These are phyloP conservation scores for Epichloe uncinata DNA, from an alignment of 2,329 filamentous ascomycete genomes.

Conservation along the genomic window DNA sequence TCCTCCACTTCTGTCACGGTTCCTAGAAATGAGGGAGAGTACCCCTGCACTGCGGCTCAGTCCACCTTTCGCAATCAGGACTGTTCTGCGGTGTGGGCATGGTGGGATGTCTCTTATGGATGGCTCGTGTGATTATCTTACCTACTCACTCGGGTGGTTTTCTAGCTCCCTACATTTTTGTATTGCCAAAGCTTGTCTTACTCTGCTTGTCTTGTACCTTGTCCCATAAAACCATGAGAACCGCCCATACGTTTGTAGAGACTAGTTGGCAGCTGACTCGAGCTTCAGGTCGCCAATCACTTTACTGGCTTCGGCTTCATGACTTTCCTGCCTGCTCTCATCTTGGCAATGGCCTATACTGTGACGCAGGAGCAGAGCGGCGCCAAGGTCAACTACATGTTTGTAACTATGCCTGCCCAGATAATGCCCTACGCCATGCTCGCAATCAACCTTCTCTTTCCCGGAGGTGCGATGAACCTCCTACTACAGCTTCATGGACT, in stretches of 20 bases:
- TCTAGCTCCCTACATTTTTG: conserved; percentile 47
- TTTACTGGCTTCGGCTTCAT: conserved; percentile 17
- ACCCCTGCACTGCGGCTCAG: conserved; percentile 49
- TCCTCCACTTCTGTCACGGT: conserved; percentile 61
- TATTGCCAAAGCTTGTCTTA: background rate
- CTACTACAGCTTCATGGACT: conserved; percentile 63
- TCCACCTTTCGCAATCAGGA: conserved; percentile 57
- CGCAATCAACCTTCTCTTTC: conserved; percentile 55
- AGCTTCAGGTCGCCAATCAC: conserved; percentile 18
- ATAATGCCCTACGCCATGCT: conserved; percentile 73
- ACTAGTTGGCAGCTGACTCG: conserved; percentile 8
- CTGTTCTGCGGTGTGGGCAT: conserved; percentile 54
- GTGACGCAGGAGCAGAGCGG: conserved; percentile 76
- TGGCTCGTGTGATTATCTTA: conserved; percentile 43
- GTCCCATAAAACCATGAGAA: background rate
- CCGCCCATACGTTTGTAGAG: background rate
- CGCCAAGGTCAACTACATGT: conserved; percentile 61
- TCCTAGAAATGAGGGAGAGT: conserved; percentile 76
- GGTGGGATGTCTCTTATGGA: conserved; percentile 64
- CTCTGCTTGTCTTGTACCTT: background rate
- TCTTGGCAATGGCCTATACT: conserved; percentile 72
- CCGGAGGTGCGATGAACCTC: conserved; percentile 38
- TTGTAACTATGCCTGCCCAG: conserved; percentile 73
- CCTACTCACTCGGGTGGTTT: conserved; percentile 47
- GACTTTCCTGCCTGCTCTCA: conserved; percentile 50